A percentile compares a stretch with the other conserved stretches of the same genome.
Evolutionary conservation across 2,329 filamentous ascomycete species (phyloP).

Genomic region (Neofusicoccum kwambonambiense): DNA sequence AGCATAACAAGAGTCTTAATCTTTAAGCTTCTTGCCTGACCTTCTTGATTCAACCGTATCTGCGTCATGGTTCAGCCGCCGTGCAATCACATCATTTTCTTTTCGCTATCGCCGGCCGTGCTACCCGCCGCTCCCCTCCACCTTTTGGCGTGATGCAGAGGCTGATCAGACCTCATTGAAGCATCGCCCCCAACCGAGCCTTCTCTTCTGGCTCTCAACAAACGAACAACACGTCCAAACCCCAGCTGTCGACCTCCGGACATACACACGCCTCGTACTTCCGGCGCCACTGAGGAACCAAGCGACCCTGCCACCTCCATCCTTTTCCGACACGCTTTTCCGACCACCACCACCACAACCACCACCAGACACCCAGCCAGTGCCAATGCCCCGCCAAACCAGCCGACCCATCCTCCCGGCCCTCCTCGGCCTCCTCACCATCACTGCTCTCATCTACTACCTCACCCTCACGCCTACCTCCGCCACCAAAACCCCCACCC

Average conservation of each 20-base stretch:
- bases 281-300: too few relatives aligned
- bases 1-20: background rate
- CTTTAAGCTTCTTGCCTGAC: background rate
- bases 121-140: background rate
- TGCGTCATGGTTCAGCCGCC: background rate
- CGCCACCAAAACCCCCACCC: conserved; percentile 15
- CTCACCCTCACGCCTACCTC: background rate
- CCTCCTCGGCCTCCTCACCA: background rate
- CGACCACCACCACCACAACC: too few relatives aligned
- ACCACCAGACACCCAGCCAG: background rate
- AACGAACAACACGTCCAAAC: background rate
- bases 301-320: too few relatives aligned
- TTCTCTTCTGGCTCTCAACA: background rate
- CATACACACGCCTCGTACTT: too few relatives aligned
- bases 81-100: background rate
- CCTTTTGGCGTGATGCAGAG: background rate
- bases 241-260: too few relatives aligned
- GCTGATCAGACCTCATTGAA: background rate
- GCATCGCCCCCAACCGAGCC: too few relatives aligned
- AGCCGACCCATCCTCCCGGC: background rate
- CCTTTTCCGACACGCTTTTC: too few relatives aligned
- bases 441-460: background rate
- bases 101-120: background rate
- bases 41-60: too few relatives aligned
- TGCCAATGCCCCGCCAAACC: background rate